phyloP scores from a whole-genome alignment of 164 flowering plant genomes.

The Cinnamomum micranthum region DNA sequence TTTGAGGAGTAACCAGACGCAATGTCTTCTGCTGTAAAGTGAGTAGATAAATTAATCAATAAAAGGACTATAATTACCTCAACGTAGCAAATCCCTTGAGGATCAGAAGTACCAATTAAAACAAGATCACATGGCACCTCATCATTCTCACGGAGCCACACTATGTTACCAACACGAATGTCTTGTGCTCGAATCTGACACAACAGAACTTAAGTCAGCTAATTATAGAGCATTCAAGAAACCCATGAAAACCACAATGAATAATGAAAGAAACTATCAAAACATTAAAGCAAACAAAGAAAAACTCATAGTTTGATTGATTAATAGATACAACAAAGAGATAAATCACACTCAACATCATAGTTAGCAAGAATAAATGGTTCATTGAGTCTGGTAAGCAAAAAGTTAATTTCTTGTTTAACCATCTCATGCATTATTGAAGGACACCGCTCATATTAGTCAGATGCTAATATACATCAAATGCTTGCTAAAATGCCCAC shows the following conservation, averaged over 20 bases:
- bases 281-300: not conserved
- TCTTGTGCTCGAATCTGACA: slow-evolving; percentile 85
- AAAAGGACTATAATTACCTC: slow-evolving; percentile 52
- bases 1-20: no score
- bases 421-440: no score
- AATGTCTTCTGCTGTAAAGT: no score
- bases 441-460: no score
- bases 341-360: not conserved
- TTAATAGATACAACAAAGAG: not conserved
- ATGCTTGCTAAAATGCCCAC: no score
- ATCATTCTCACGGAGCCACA: slow-evolving; percentile 98
- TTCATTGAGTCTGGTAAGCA: no score
- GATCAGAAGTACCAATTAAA: slow-evolving; percentile 86
- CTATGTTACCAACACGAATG: slow-evolving; percentile 79
- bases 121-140: slow-evolving; percentile 99
- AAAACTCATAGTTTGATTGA: not conserved
- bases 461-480: no score
- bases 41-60: not conserved
- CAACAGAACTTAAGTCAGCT: slow-evolving; percentile 6
- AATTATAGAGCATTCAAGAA: not conserved
- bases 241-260: not conserved
- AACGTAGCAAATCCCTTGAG: slow-evolving; percentile 82
- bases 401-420: no score
- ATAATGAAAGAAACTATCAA: not conserved
- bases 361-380: no score